phyloP scores from a whole-genome alignment of 148 eudicot genomes.

The Simmondsia chinensis region DNA sequence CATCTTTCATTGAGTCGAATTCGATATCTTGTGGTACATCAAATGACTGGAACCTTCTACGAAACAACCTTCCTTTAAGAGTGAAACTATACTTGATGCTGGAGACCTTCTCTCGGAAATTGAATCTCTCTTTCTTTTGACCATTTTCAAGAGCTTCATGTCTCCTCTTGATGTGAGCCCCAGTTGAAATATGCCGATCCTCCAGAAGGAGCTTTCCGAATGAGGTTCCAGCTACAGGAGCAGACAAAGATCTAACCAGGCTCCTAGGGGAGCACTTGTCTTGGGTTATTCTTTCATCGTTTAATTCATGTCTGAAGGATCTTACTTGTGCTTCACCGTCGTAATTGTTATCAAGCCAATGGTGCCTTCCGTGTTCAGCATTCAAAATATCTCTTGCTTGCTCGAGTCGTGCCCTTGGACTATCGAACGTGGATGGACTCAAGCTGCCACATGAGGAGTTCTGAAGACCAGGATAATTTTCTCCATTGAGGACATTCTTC shows the following conservation, averaged over 20 bases:
- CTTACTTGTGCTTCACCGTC: slow-evolving; percentile 32
- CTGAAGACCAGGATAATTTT: slow-evolving; percentile 21
- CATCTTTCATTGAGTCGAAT: slow-evolving; percentile 33
- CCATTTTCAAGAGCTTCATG: slow-evolving; percentile 59
- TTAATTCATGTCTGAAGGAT: slow-evolving; percentile 40
- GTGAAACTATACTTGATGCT: slow-evolving; percentile 57
- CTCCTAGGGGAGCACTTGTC: slow-evolving; percentile 58
- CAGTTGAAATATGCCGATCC: slow-evolving; percentile 64
- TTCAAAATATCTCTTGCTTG: slow-evolving; percentile 30
- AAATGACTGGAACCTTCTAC: slow-evolving; percentile 50
- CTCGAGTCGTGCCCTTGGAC: slow-evolving; percentile 28
- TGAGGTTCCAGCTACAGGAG: slow-evolving; percentile 79
- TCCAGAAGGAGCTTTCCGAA: slow-evolving; percentile 95
- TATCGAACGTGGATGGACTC: slow-evolving; percentile 21
- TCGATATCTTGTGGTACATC: slow-evolving; percentile 34
- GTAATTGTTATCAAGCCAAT: slow-evolving; percentile 28
- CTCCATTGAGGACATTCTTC: slow-evolving; percentile 51
- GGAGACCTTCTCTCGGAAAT: slow-evolving; percentile 61
- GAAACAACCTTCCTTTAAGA: slow-evolving; percentile 59
- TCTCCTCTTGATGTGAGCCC: slow-evolving; percentile 82
- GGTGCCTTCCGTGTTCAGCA: slow-evolving; percentile 20
- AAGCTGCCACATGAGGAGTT: slow-evolving; percentile 17
- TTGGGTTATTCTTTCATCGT: slow-evolving; percentile 17
- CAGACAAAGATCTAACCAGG: slow-evolving; percentile 83
- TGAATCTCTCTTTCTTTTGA: slow-evolving; percentile 57